A percentile compares a stretch with the other conserved stretches of the same genome.
phyloP scores from a whole-genome alignment of 225 moss, liverwort and hornwort genomes.

The Takakia lepidozioides region DNA sequence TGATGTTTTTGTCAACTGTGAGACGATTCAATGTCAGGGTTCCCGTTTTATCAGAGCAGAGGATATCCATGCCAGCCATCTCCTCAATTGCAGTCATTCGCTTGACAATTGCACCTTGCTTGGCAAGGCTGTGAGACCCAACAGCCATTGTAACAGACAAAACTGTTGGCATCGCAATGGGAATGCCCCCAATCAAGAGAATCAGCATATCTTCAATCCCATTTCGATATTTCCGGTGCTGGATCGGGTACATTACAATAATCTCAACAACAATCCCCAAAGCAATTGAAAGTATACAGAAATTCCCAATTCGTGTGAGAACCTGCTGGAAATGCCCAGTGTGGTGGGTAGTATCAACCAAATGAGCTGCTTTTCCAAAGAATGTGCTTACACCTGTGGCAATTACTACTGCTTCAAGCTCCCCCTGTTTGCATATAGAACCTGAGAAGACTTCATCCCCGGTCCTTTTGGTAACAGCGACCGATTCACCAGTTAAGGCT shows the following conservation, averaged over 20 bases:
- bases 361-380: constrained; percentile 75
- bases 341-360: constrained; percentile 61
- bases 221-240: constrained; percentile 47
- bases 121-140: constrained; percentile 61
- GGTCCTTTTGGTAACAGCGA: constrained; percentile 41
- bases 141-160: constrained; percentile 82
- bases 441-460: constrained; percentile 64
- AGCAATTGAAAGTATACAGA: constrained; percentile 49
- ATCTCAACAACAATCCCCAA: constrained; percentile 46
- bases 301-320: constrained; percentile 62
- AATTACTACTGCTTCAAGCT: constrained; percentile 69
- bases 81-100: constrained; percentile 89
- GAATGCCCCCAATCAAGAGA: constrained; percentile 75
- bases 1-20: constrained; percentile 55
- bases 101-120: constrained; percentile 78
- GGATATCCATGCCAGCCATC: constrained; percentile 74
- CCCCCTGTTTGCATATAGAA: constrained; percentile 76
- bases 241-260: constrained; percentile 59
- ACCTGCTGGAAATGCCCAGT: constrained; percentile 75
- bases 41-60: constrained; percentile 83
- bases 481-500: constrained; percentile 48
- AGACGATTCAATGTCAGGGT: constrained; percentile 72
- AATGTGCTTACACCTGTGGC: constrained; percentile 66
- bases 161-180: constrained; percentile 82
- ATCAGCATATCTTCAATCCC: constrained; percentile 78